Evolutionary conservation across 768 basidiomycete species (phyloP).

Genomic region (Hydnum rufescens): DNA sequence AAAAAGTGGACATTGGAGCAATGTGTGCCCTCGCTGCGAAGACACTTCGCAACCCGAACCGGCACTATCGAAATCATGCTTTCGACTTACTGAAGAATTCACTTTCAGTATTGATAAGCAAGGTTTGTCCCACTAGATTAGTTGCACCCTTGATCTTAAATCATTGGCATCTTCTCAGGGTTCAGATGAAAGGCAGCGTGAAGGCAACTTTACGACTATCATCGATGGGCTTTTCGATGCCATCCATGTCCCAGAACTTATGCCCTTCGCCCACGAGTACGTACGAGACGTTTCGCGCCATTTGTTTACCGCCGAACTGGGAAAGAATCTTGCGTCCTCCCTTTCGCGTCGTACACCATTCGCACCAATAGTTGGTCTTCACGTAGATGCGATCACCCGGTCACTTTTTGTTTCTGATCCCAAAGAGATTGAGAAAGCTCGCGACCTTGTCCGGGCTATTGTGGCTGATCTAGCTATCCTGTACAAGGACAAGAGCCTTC

Average conservation of each 20-base stretch:
- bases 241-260: constrained; percentile 44
- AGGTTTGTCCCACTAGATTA: constrained; percentile 27
- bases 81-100: constrained; percentile 39
- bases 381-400: constrained; percentile 59
- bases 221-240: constrained; percentile 68
- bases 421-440: constrained; percentile 40
- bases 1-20: constrained; percentile 46
- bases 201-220: constrained; percentile 46
- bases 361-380: constrained; percentile 18
- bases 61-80: constrained; percentile 22
- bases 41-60: constrained; percentile 30
- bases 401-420: constrained; percentile 47
- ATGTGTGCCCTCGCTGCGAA: constrained; percentile 44
- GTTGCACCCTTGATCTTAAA: not conserved
- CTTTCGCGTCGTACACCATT: constrained; percentile 8
- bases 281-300: constrained; percentile 47
- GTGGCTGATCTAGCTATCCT: constrained; percentile 46
- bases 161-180: constrained; percentile 26
- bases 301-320: constrained; percentile 58
- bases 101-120: constrained; percentile 47
- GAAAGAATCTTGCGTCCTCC: constrained; percentile 17
- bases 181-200: constrained; percentile 47
- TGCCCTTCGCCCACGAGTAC: constrained; percentile 47
- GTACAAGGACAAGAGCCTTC: constrained; percentile 10
- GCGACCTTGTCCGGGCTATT: constrained; percentile 38